Conservation (phyloP, 2,329 filamentous ascomycete species). For the Cordyceps cateniannulata region DNA sequence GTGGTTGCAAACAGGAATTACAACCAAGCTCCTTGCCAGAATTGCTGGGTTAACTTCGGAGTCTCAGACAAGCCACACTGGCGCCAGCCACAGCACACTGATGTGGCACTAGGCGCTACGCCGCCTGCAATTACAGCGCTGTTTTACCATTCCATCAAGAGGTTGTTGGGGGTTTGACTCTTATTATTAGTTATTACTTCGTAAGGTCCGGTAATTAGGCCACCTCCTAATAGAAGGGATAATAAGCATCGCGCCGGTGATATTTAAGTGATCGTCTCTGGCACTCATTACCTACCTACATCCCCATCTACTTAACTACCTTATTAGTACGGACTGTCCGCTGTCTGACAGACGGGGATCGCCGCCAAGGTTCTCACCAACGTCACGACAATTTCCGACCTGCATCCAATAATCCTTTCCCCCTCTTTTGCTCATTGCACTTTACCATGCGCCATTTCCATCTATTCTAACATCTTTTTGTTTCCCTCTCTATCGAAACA, state of each 20-base stretch:
- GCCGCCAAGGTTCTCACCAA: conserved; percentile 13
- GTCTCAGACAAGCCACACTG: not conserved
- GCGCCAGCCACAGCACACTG: not conserved
- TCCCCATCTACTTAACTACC: no score
- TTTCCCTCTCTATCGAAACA: not conserved
- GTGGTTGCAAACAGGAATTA: not conserved
- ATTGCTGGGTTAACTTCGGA: not conserved
- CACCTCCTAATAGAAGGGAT: not conserved
- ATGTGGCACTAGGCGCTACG: not conserved
- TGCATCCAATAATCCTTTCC: not conserved
- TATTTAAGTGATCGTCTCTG: not conserved
- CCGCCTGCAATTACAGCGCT: not conserved
- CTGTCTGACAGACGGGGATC: not conserved
- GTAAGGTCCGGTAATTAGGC: no score
- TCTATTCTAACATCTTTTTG: not conserved
- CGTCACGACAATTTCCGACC: conserved; percentile 6
- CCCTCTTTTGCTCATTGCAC: not conserved
- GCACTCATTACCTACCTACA: not conserved
- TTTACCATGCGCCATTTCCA: not conserved
- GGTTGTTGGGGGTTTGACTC: no score
- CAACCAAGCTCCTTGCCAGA: not conserved
- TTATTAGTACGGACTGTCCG: no score
- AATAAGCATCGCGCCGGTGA: not conserved
- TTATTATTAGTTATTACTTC: no score
- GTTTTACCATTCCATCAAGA: not conserved